Evolutionary conservation across 306 rosid genomes (phyloP), one percentile per base, ranked within the genome.

Genomic region (Pueraria montana): DNA sequence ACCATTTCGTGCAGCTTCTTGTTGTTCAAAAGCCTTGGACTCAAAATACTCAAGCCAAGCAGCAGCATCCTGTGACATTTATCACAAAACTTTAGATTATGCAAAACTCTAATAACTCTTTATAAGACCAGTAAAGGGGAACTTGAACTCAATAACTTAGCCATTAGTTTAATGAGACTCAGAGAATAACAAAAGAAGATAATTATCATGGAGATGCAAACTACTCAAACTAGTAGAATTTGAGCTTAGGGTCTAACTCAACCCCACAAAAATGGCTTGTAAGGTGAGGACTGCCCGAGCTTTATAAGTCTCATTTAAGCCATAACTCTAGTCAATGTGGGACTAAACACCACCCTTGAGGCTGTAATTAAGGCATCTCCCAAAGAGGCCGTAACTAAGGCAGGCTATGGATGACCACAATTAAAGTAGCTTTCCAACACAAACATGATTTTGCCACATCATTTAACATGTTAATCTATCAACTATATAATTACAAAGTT

Each of bases 21-120:
- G 98, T 78, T 94, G 98, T 84, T 92, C 98, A 81, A 94, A 84
- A 89, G 98, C 97, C 91, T 92, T 94, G 82, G 97, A 94, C 90
- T 94, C 98, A 61, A 94, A 94, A 84, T 94, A 92, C 75, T 94
- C 97, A 62, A 94, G 98, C 98, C 98, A 94, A 79, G 97, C 97
- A 84, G 98, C 97, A 83, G 93, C 98, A 86, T 94, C 98, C 98
- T 94, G 88, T 79, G 73, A 68, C 71, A 80, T 87, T 81, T 42
- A 52, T 59, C 45, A 82, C 20, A 52, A 56, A 34, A 8, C 50
- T 68, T 56, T 8, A 55, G 77, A 27, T 79, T 67, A 67, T 24
- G 36, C 12, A 10, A 16, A 77, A 18, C 1, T 49, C 38, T 11
- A 76, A 73, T 7, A 72, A 50, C 38, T 21, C 14, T 27, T 34